Conservation (phyloP, 1,139 yeast genomes). For the Debaryomyces sp. region DNA sequence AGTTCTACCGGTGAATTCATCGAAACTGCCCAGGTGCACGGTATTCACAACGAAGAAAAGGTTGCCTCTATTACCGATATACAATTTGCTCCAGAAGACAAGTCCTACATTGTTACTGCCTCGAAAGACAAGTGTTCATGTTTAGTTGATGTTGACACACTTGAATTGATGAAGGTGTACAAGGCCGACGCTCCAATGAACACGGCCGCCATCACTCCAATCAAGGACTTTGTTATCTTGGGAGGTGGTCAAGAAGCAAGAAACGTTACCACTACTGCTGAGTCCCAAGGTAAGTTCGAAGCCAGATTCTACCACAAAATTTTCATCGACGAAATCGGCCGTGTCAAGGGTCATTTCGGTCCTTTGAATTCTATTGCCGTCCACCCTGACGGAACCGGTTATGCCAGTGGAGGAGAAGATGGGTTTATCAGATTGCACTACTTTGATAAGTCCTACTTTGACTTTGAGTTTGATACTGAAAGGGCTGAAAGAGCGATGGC, state of each 20-base stretch:
- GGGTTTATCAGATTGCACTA: constrained; percentile 94
- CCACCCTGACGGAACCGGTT: constrained; percentile 92
- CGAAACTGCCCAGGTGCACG: constrained; percentile 63
- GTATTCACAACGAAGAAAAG: constrained; percentile 60
- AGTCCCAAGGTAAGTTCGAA: constrained; percentile 95
- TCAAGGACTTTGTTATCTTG: constrained; percentile 86
- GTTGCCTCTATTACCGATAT: constrained; percentile 68
- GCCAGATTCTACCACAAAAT: constrained; percentile 95
- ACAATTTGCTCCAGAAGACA: constrained; percentile 82
- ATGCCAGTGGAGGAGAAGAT: constrained; percentile 98
- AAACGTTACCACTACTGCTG: constrained; percentile 94
- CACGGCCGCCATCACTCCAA: constrained; percentile 91
- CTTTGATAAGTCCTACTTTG: constrained; percentile 89
- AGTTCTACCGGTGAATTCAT: constrained; percentile 73
- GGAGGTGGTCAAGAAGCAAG: constrained; percentile 99
- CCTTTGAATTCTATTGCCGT: constrained; percentile 93
- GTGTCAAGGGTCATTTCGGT: constrained; percentile 98
- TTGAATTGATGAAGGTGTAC: constrained; percentile 73
- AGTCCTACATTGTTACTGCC: constrained; percentile 86
- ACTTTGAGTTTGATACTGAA: constrained; percentile 90
- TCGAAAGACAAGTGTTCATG: constrained; percentile 92
- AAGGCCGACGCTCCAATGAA: constrained; percentile 94
- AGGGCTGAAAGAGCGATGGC: constrained; percentile 65
- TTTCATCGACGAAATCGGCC: constrained; percentile 93
- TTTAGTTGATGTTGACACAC: constrained; percentile 75